Conservation (phyloP, 83 land plant species). For the Larix sibirica region DNA sequence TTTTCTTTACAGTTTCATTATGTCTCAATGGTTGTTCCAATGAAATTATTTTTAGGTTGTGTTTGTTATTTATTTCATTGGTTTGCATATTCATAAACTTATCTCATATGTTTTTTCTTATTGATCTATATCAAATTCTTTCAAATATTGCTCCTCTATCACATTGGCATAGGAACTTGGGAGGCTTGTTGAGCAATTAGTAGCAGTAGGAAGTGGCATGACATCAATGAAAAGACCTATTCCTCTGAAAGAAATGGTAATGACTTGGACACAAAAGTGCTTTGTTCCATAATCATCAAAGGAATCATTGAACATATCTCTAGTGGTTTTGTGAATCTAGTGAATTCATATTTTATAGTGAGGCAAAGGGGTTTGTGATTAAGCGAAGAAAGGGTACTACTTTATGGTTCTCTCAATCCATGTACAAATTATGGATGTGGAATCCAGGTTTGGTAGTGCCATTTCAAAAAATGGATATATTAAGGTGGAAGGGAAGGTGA, state of each 20-base stretch:
- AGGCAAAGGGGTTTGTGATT: no score
- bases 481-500: conserved; percentile 34
- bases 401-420: conserved; percentile 56
- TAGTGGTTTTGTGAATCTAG: neutral
- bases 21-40: no score
- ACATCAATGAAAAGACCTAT: conserved; percentile 67
- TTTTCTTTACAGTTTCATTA: no score
- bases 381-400: conserved; percentile 24
- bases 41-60: no score
- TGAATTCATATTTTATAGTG: no score
- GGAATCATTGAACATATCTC: conserved; percentile 88
- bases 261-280: conserved; percentile 77
- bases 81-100: no score
- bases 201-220: neutral
- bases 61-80: no score
- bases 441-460: conserved; percentile 70
- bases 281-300: conserved; percentile 80
- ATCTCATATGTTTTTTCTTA: no score
- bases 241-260: conserved; percentile 54
- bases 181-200: no score
- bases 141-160: no score
- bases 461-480: conserved; percentile 53
- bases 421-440: conserved; percentile 58
- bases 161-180: no score
- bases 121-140: no score